Evolutionary conservation across 2,329 filamentous ascomycete genomes (phyloP).

Genomic region (Claviceps pusilla): DNA sequence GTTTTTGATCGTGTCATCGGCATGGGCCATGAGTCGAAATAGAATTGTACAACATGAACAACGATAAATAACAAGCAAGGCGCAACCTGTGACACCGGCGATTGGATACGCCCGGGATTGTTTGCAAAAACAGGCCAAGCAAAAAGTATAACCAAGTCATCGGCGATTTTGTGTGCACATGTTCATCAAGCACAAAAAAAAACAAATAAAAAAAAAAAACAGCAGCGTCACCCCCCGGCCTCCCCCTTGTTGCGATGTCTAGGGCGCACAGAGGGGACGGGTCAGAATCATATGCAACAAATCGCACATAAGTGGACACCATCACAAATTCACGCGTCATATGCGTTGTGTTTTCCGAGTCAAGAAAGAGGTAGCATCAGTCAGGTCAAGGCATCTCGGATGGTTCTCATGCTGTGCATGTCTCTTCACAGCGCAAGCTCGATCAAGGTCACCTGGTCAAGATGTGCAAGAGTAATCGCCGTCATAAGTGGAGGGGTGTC

Average conservation of each 20-base stretch:
- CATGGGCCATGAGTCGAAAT: background rate
- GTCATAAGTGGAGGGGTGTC: conserved; percentile 4
- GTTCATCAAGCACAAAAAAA: conserved; percentile 1
- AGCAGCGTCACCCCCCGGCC: background rate
- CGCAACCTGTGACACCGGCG: background rate
- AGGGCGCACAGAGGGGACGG: background rate
- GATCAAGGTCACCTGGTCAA: conserved; percentile 21
- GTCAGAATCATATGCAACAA: conserved; percentile 6
- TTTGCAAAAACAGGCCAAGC: background rate
- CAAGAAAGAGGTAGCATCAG: conserved; percentile 15
- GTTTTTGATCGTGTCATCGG: background rate
- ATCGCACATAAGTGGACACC: conserved; percentile 20
- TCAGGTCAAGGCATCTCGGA: conserved; percentile 21
- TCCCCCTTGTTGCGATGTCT: background rate
- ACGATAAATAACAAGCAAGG: background rate
- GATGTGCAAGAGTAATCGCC: conserved; percentile 7
- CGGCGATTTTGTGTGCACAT: background rate
- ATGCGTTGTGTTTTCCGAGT: conserved; percentile 8
- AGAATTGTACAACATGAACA: background rate
- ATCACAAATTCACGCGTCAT: conserved; percentile 14
- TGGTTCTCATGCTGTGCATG: conserved; percentile 1
- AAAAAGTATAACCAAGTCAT: conserved; percentile 1
- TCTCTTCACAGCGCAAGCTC: conserved; percentile 9
- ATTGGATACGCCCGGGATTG: background rate
- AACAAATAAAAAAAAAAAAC: background rate